Evolutionary conservation across 495 filamentous ascomycete genomes (phyloP), one percentile per base, ranked within the genome.

Genomic region (Usnea hakonensis): DNA sequence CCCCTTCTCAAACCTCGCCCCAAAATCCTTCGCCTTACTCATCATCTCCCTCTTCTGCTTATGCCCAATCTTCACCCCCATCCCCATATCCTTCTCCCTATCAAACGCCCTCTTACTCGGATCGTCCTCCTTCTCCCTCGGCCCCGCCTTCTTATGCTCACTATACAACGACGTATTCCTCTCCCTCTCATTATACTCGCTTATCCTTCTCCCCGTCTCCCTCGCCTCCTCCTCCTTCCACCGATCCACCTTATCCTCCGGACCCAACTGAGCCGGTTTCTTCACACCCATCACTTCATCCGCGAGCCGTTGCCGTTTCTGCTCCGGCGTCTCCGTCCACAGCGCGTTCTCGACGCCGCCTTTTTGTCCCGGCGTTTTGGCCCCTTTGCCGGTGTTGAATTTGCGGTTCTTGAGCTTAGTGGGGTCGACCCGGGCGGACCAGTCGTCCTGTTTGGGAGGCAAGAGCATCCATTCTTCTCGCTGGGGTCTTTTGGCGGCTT

Each of bases 391-490:
- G 4, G 83, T 87, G 58, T 87, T 85, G 77, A 98, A 98, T 68
- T 90, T 91, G 44, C 92, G 88, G 70, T 83, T 86, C 58, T 86
- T 84, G 36, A 92, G 75, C 63, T 90, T 89, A 4, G 91, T 94
- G 2, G 94, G 91, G 72, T 97, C 93, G 57, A 88, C 84, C 44
- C 86, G 85, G 8, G 82, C 77, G 30, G 82, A 76, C 74, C 81
- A 82, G 66, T 84, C 84, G 36, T 79, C 77, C 32, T 79, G 74
- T 5, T 82, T 83, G 0, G 94, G 94, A 0, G 93, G 94, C 9
- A 87, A 83, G 35, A 93, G 79, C 94, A 98, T 98, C 94, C 94
- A 98, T 68, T 90, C 85, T 75, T 95, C 94, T 59, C 94, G 84
- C 62, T 81, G 78, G 21, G 72, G 73, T 64, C 79, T 80, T 59